Conservation (phyloP, 495 filamentous ascomycete species). For the Lophiotrema nucula region DNA sequence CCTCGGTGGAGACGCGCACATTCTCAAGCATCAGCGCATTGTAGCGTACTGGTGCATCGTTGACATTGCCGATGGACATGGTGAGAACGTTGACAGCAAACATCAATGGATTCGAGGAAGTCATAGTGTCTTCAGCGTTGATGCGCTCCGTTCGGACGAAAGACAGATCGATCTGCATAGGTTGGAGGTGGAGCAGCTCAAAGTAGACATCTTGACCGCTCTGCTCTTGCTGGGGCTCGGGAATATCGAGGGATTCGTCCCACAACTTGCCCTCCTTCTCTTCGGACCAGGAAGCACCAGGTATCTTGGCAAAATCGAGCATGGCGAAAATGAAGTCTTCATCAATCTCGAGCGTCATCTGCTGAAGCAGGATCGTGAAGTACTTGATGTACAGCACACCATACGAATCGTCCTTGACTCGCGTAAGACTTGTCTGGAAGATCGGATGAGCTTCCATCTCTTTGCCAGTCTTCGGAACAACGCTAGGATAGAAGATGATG, state of each 20-base stretch:
- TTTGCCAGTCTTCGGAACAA: slow-evolving; percentile 96
- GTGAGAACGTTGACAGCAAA: slow-evolving; percentile 98
- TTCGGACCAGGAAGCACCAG: slow-evolving; percentile 88
- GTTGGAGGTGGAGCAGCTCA: slow-evolving; percentile 92
- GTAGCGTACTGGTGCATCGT: slow-evolving; percentile 89
- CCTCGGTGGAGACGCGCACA: slow-evolving; percentile 80
- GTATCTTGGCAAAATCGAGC: slow-evolving; percentile 91
- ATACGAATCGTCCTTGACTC: slow-evolving; percentile 97
- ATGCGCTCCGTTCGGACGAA: slow-evolving; percentile 96
- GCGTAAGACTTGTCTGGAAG: slow-evolving; percentile 83
- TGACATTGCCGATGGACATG: slow-evolving; percentile 98
- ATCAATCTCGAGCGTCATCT: slow-evolving; percentile 97
- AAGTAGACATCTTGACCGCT: slow-evolving; percentile 93
- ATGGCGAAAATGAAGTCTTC: slow-evolving; percentile 97
- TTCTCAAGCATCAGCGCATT: slow-evolving; percentile 96
- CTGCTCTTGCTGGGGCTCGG: slow-evolving; percentile 82
- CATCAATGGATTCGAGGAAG: slow-evolving; percentile 90
- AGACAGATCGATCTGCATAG: slow-evolving; percentile 95
- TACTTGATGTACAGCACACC: slow-evolving; percentile 99
- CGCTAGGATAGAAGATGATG: slow-evolving; percentile 93
- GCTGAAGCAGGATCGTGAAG: slow-evolving; percentile 86
- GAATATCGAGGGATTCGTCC: slow-evolving; percentile 85
- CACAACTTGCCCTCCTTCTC: slow-evolving; percentile 79
- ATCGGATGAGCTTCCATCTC: slow-evolving; percentile 97
- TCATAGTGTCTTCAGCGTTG: slow-evolving; percentile 89